Base-by-base conservation (phyloP, 305 asterid species). In the Solanum aculeatissimum region DNA sequence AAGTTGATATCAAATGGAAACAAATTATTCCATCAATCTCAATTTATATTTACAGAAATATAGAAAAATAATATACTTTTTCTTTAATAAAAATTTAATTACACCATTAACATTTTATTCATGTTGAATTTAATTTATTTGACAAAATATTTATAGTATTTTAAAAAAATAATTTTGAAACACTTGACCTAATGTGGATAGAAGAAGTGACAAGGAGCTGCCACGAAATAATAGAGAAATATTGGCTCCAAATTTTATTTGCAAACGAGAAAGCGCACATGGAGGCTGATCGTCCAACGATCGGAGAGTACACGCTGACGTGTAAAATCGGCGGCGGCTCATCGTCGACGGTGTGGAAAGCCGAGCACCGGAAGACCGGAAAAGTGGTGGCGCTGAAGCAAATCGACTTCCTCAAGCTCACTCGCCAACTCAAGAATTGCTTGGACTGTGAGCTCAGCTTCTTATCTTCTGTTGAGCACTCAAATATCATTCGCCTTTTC, bases 401-500 rank as follows among this genome's bases (percentile, higher is more conserved):
- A 83, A 86, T 91, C 79, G 81, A 85, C 65, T 81, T 80, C 57
- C 83, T 85, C 32, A 91, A 88, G 69, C 88, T 92, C 86, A 89
- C 92, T 62, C 84, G 88, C 71, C 89, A 82, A 54, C 92, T 89
- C 45, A 85, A 84, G 88, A 85, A 86, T 82, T 91, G 91, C 88
- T 89, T 92, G 69, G 92, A 91, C 42, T 92, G 92, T 65, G 92
- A 91, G 87, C 85, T 91, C 79, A 69, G 63, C 80, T 92, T 92
- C 88, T 82, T 92, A 84, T 91, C 92, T 86, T 88, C 93, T 75
- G 91, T 92, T 82, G 84, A 86, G 66, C 95, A 92, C 60, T 93
- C 93, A 49, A 92, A 92, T 75, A 91, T 92, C 89, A 83, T 92
- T 85, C 92, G 90, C 81, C 95, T 92, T 75, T 86, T 87, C 68